Evolutionary conservation across 192 early-diverging fungal genomes (phyloP).

Genomic region (Coemansia guatemalensis): DNA sequence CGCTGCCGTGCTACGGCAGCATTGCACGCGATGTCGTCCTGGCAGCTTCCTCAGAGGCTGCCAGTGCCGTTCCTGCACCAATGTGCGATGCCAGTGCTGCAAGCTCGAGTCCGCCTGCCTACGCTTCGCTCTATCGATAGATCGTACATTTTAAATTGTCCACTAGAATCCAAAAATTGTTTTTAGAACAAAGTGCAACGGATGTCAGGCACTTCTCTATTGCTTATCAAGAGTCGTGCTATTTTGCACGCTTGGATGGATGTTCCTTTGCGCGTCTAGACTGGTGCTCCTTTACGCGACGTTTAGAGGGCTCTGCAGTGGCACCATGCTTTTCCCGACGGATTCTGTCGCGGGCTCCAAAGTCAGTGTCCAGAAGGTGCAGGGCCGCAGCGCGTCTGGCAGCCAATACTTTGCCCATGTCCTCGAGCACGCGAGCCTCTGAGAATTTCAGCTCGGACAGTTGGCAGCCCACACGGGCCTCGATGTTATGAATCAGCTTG

Average conservation of each 20-base stretch:
- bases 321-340: conserved; percentile 29
- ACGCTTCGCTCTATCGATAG: neutral
- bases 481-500: conserved; percentile 86
- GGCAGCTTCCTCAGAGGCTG: conserved; percentile 8
- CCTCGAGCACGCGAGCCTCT: conserved; percentile 83
- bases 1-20: conserved; percentile 33
- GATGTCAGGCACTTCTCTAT: neutral
- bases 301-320: neutral
- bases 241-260: conserved; percentile 1
- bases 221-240: conserved; percentile 1
- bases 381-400: conserved; percentile 82
- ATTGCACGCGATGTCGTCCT: conserved; percentile 34
- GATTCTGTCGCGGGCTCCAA: conserved; percentile 48
- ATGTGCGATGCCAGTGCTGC: neutral
- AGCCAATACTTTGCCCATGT: conserved; percentile 77
- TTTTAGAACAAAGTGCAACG: too few species aligned
- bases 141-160: neutral
- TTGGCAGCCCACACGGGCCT: conserved; percentile 79
- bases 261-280: neutral
- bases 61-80: neutral
- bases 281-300: neutral
- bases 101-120: conserved; percentile 9
- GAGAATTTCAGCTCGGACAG: conserved; percentile 73
- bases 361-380: conserved; percentile 49
- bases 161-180: neutral